Conservation (phyloP, 345 rosid species). For the Clarkia xantiana region DNA sequence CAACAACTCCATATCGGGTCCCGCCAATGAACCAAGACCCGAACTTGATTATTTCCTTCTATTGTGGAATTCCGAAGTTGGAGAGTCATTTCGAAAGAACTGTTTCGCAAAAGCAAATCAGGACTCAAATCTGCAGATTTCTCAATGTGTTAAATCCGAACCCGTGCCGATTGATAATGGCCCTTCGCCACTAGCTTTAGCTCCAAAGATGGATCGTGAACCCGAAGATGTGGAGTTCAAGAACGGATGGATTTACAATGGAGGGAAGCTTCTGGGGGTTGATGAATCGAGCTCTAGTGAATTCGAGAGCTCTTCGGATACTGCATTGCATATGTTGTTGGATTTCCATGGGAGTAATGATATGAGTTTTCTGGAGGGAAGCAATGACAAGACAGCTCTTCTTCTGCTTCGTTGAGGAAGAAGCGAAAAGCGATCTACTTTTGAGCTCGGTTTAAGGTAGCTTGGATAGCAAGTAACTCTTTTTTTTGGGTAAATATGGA, state of each 20-base stretch:
- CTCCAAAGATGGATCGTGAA: constrained; percentile 18
- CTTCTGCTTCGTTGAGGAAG: constrained; percentile 2
- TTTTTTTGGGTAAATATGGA: too few relatives aligned
- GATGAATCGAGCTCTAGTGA: constrained; percentile 42
- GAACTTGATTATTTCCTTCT: constrained; percentile 61
- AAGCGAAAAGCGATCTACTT: too few relatives aligned
- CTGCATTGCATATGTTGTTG: constrained; percentile 58
- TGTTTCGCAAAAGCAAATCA: constrained; percentile 14
- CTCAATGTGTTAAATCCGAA: constrained; percentile 38
- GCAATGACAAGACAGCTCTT: constrained; percentile 9
- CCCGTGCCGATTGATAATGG: constrained; percentile 18
- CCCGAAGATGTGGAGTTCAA: constrained; percentile 30
- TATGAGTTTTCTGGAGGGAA: constrained; percentile 45
- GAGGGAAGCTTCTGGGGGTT: constrained; percentile 17
- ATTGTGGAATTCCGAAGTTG: constrained; percentile 83
- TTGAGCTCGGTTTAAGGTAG: too few relatives aligned
- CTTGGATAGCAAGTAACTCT: too few relatives aligned
- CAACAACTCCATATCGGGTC: constrained; percentile 38
- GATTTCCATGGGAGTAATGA: constrained; percentile 85
- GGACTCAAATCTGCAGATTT: constrained; percentile 36
- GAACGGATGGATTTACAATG: constrained; percentile 27
- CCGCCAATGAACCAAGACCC: constrained; percentile 14
- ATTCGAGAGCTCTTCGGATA: constrained; percentile 59
- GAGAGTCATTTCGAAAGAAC: constrained; percentile 54
- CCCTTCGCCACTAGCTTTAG: constrained; percentile 6